Evolutionary conservation across 1,284 basidiomycete genomes (phyloP), one percentile per base, ranked within the genome.

Genomic region (Tilletia caries): DNA sequence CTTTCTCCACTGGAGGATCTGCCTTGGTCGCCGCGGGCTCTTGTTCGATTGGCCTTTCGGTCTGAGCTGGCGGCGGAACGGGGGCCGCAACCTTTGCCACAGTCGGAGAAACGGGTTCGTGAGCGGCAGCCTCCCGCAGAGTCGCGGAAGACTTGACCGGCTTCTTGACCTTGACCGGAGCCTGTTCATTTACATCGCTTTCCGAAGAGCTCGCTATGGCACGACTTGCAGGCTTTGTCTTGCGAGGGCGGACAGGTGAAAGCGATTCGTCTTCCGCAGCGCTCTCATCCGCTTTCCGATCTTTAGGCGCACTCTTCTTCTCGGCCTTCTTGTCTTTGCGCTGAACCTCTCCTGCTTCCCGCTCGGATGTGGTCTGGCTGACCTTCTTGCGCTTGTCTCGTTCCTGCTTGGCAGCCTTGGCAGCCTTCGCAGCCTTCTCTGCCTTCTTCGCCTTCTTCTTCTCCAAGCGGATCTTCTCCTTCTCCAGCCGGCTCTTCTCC

Each of bases 371-470:
- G n/a, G n/a, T n/a, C 18, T 50, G 20, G 46, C 46, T 50, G 23
- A n/a, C 25, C 54, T 66, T 33, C 37, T 66, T 44, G 29, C 37
- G 15, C 37, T 66, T 66, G 44, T 6, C 13, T 15, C 3, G 29
- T 50, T 37, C 37, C 5, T 5, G 6, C 37, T 67, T 67, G 15
- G 44, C 65, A 20, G 20, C n/a, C 65, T 66, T 66, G 33, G 10
- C 52, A 15, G 37, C 12, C 46, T 37, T 32, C 23, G 18, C 23
- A 13, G 41, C 27, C 64, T 65, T 65, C 33, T 65, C 33, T 50
- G 29, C 18, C 15, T 33, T 20, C 58, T 37, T 62, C 18, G 58
- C 32, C 32, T 62, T 37, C 58, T 37, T 62, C 58, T 37, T 62
- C n/a, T 34, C 15, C 10, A 15, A 13, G 58, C 18, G 18, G 20